Conservation (phyloP, 2,329 filamentous ascomycete genomes). For the Gaeumannomyces sp. region DNA sequence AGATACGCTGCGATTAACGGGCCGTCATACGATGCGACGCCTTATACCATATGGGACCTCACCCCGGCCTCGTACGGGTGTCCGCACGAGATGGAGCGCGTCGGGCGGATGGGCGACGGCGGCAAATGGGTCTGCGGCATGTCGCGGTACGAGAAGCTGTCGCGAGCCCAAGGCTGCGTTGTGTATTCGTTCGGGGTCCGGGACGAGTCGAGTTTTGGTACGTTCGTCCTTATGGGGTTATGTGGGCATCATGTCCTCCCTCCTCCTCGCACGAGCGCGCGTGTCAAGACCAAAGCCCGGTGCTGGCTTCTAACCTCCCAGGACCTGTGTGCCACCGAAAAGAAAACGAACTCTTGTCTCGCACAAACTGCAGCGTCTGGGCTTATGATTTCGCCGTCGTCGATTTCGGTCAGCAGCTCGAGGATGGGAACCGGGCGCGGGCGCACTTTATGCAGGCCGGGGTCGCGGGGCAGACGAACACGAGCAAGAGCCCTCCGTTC, state of each 20-base stretch:
- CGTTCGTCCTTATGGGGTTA: not conserved
- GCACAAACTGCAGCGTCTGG: constrained; percentile 32
- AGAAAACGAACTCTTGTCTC: constrained; percentile 28
- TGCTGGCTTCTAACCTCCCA: too few relatives aligned
- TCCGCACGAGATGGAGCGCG: constrained; percentile 32
- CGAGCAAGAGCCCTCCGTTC: constrained; percentile 21
- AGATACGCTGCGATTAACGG: constrained; percentile 12
- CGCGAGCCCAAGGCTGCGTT: constrained; percentile 20
- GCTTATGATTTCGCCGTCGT: constrained; percentile 32
- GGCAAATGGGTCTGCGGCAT: constrained; percentile 38
- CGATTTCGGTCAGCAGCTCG: constrained; percentile 25
- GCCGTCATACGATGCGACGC: constrained; percentile 18
- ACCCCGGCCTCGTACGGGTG: constrained; percentile 32
- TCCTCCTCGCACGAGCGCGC: too few relatives aligned
- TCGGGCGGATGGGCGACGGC: constrained; percentile 33
- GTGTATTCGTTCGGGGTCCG: constrained; percentile 34
- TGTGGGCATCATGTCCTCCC: not conserved
- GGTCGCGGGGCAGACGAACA: constrained; percentile 24
- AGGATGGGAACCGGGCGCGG: constrained; percentile 16
- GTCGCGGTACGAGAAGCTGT: constrained; percentile 26
- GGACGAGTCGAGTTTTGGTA: constrained; percentile 30
- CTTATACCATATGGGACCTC: constrained; percentile 34
- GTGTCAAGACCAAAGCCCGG: too few relatives aligned
- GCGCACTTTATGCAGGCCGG: constrained; percentile 28
- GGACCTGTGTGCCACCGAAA: too few relatives aligned